phyloP scores from a whole-genome alignment of 352 stramenopile genomes.

The Globisporangium emineosum region DNA sequence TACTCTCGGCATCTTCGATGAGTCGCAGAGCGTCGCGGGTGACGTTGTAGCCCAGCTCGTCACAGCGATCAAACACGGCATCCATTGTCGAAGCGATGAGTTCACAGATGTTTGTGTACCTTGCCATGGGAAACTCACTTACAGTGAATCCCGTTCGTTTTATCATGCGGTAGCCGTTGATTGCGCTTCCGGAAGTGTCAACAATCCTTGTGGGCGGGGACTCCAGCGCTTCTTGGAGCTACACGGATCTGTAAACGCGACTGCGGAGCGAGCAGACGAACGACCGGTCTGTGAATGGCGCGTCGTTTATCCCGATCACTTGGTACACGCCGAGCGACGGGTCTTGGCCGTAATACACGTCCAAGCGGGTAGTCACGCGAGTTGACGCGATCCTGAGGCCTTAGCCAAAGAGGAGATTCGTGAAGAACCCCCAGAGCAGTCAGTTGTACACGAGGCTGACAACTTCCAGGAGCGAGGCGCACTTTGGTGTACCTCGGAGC shows the following conservation, averaged over 20 bases:
- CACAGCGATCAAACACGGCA: too few species aligned
- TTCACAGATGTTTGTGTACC: too few species aligned
- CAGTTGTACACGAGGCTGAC: neutral
- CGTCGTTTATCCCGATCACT: neutral
- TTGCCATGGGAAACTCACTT: too few species aligned
- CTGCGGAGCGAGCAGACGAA: too few species aligned
- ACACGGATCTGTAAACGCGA: neutral
- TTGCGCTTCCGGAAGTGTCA: neutral
- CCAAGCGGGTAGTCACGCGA: neutral
- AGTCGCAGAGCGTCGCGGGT: too few species aligned
- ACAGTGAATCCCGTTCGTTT: too few species aligned
- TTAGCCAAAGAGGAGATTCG: neutral
- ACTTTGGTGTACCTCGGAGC: neutral
- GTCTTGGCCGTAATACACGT: neutral
- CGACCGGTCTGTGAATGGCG: neutral
- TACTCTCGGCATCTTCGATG: too few species aligned
- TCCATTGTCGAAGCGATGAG: too few species aligned
- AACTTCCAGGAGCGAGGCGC: neutral
- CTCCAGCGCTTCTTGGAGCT: neutral
- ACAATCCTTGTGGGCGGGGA: neutral
- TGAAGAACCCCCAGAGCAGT: neutral
- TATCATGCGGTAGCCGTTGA: neutral
- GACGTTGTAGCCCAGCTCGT: too few species aligned
- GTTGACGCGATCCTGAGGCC: neutral
- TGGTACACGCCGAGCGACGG: neutral